Evolutionary conservation across 1,284 basidiomycete genomes (phyloP), one percentile per base, ranked within the genome.

Genomic region (Chalciporus sp.): DNA sequence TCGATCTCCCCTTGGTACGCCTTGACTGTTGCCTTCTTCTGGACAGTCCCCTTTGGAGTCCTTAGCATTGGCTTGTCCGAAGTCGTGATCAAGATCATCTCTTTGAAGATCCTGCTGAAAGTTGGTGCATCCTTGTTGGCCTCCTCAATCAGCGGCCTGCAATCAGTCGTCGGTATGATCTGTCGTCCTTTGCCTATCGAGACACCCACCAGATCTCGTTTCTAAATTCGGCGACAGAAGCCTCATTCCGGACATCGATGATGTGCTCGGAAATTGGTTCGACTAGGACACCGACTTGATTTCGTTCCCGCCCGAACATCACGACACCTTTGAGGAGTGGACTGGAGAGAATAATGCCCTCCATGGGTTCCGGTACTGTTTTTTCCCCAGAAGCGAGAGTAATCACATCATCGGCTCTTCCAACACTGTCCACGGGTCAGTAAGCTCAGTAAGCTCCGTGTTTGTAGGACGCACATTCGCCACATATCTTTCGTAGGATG

Each of bases 201-300:
- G 23, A 23, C 23, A 23, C 23, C 64, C 58, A 75, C 73, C 72
- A 74, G 4, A 72, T 52, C 31, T 59, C 55, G 33, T 70, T 66
- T 17, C 68, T 54, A 8, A 72, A 55, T 2, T 57, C 54, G 0
- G 60, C 61, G 0, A 74, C 42, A 20, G 64, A 56, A 20, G 42
- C 29, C 7, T 50, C 19, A 29, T 61, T 57, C 0, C 49, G n/a
- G 10, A 66, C 27, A 45, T 74, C 64, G 39, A 74, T 58, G 1
- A 33, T 46, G 14, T 58, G 40, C 4, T 47, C 61, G 0, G 51
- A 28, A 0, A 29, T 39, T 0, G 69, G 68, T 53, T 78, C 73
- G 35, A 79, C 59, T 19, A 77, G 55, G 16, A 75, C 54, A 2
- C 77, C 77, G 12, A 69, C 60, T 35, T 72, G 69, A 29, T 66